These are phyloP conservation scores for Cenchrus purpureus DNA, from an alignment of 176 grass and related monocot species.

Conservation along the genomic window DNA sequence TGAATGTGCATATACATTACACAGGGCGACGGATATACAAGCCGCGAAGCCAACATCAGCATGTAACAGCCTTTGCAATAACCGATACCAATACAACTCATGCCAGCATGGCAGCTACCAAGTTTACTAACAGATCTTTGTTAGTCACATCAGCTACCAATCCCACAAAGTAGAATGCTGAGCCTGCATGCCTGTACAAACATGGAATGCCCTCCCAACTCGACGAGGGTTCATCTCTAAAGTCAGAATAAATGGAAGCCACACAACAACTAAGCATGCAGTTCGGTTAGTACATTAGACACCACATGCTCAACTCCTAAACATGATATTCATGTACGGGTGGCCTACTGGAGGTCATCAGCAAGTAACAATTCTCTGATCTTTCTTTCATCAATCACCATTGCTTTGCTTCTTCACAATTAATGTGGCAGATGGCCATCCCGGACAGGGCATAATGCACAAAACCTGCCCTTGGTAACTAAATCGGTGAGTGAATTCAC, in stretches of 20 bases:
- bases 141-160: not conserved
- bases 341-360: constrained; percentile 20
- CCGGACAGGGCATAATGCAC: constrained; percentile 38
- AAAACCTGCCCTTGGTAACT: constrained; percentile 45
- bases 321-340: constrained; percentile 32
- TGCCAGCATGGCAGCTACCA: not conserved
- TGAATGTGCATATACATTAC: not conserved
- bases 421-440: not conserved
- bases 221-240: not conserved
- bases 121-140: constrained; percentile 13
- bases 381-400: constrained; percentile 36
- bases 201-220: not conserved
- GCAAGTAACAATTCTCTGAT: not conserved
- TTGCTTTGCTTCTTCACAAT: constrained; percentile 31
- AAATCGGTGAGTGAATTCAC: constrained; percentile 50
- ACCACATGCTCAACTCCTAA: constrained; percentile 34
- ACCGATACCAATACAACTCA: not conserved
- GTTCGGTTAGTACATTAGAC: constrained; percentile 18
- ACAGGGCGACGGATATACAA: not conserved
- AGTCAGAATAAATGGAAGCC: constrained; percentile 4
- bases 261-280: constrained; percentile 19
- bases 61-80: not conserved
- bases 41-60: not conserved
- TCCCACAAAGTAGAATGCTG: not conserved
- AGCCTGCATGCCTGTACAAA: constrained; percentile 36